A percentile compares a stretch with the other conserved stretches of the same genome.
Conservation (phyloP, 305 asterid species). For the Striga hermonthica region DNA sequence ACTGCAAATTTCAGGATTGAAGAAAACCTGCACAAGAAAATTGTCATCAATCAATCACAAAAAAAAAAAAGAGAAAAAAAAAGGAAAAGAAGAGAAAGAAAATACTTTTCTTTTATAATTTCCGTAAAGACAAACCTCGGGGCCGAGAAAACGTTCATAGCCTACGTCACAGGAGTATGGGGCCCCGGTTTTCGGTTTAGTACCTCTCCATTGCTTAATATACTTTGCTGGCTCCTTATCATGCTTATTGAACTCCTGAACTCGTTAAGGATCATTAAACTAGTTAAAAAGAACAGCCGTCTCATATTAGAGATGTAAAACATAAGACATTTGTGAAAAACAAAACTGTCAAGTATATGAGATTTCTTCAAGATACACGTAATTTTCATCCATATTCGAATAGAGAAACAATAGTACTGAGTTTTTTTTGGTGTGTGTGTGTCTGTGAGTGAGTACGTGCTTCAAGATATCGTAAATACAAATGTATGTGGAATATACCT, state of each 20-base stretch:
- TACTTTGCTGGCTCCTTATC: constrained; percentile 92
- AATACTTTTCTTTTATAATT: too few species aligned
- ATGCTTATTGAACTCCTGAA: constrained; percentile 90
- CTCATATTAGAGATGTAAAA: constrained; percentile 9
- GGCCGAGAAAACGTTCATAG: constrained; percentile 96
- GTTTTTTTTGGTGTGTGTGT: too few species aligned
- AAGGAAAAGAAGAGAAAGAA: too few species aligned
- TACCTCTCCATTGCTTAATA: constrained; percentile 90
- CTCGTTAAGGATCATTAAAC: constrained; percentile 31
- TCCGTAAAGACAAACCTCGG: constrained; percentile 61
- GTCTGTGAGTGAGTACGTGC: too few species aligned
- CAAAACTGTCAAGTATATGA: background rate
- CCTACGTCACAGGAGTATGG: constrained; percentile 89
- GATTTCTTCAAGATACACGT: background rate
- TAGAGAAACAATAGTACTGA: background rate
- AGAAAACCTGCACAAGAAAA: constrained; percentile 61
- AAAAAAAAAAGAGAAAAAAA: too few species aligned
- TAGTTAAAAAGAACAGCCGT: constrained; percentile 17
- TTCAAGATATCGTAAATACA: too few species aligned
- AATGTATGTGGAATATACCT: too few species aligned
- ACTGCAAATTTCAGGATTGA: constrained; percentile 82
- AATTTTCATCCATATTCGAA: background rate
- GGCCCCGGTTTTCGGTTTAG: constrained; percentile 93
- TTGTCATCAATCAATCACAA: background rate
- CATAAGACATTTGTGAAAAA: background rate